phyloP scores from a whole-genome alignment of 2,329 filamentous ascomycete genomes.

The Aspergillus neoniger region DNA sequence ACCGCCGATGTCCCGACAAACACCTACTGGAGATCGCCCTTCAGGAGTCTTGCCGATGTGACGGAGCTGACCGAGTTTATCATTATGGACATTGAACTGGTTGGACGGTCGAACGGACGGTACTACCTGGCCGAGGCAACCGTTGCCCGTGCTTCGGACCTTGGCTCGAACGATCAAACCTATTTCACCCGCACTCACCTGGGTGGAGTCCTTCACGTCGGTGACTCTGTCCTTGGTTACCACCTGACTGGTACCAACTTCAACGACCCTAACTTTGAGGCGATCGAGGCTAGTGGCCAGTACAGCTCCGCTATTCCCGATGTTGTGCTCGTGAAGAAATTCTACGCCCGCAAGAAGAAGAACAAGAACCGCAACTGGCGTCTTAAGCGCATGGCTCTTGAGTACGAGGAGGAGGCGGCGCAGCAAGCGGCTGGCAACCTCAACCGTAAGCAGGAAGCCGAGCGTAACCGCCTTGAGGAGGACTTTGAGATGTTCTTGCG shows the following conservation, averaged over 20 bases:
- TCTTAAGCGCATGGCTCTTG: constrained; percentile 87
- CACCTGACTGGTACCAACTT: constrained; percentile 86
- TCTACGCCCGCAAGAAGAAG: constrained; percentile 85
- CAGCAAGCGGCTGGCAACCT: constrained; percentile 46
- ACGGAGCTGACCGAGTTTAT: constrained; percentile 88
- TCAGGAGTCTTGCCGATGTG: constrained; percentile 78
- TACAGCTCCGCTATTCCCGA: constrained; percentile 83
- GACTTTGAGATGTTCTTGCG: constrained; percentile 98
- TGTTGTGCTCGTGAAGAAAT: constrained; percentile 94
- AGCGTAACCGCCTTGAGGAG: constrained; percentile 82
- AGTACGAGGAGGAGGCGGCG: constrained; percentile 69
- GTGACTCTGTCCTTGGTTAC: constrained; percentile 95
- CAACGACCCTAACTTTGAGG: constrained; percentile 85
- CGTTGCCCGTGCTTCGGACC: constrained; percentile 80
- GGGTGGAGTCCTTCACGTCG: constrained; percentile 78
- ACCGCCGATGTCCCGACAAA: constrained; percentile 79
- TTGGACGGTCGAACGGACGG: constrained; percentile 73
- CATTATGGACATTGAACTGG: constrained; percentile 87
- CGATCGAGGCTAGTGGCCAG: constrained; percentile 73
- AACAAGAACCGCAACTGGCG: constrained; percentile 84
- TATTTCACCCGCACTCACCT: constrained; percentile 92
- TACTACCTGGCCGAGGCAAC: constrained; percentile 85
- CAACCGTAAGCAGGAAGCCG: constrained; percentile 57
- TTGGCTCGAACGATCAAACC: constrained; percentile 80
- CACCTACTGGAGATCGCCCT: constrained; percentile 89